These are phyloP conservation scores for Globisporangium irregulare DNA, from an alignment of 352 stramenopile genomes.

Conservation along the genomic window DNA sequence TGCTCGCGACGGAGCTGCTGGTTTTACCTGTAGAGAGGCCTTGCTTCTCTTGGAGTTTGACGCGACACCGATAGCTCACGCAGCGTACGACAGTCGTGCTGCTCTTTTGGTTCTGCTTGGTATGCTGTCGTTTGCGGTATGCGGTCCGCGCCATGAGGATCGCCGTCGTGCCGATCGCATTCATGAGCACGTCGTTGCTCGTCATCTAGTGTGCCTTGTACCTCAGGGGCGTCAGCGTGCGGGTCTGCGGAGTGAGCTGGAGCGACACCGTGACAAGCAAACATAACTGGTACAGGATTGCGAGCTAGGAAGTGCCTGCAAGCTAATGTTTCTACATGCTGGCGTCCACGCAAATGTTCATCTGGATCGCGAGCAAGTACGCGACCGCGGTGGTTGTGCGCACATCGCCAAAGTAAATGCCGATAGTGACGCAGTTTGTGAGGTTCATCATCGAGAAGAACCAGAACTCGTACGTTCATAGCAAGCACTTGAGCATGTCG, in stretches of 20 bases:
- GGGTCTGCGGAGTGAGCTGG: conserved; percentile 1
- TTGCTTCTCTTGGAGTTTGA: conserved; percentile 10
- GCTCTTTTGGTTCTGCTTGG: not conserved
- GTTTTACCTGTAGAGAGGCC: not conserved
- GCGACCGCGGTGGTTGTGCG: not conserved
- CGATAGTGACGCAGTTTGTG: not conserved
- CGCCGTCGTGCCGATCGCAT: conserved; percentile 9
- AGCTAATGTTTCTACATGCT: conserved; percentile 1
- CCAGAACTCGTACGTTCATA: conserved; percentile 7
- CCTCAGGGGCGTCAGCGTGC: not conserved
- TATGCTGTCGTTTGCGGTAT: conserved; percentile 14
- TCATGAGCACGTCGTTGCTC: conserved; percentile 14
- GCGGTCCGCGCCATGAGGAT: conserved; percentile 14
- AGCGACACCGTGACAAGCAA: not conserved
- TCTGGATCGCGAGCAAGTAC: conserved; percentile 4
- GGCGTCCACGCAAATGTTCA: not conserved
- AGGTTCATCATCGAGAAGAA: conserved; percentile 4
- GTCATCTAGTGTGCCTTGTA: not conserved
- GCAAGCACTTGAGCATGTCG: conserved; percentile 3
- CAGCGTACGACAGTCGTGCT: conserved; percentile 15
- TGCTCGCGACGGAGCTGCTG: not conserved
- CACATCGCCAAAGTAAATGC: not conserved
- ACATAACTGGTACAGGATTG: not conserved
- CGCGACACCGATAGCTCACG: conserved; percentile 23
- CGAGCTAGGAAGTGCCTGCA: not conserved